Evolutionary conservation across 139 green algal genomes (phyloP).

Genomic region (Chara braunii): DNA sequence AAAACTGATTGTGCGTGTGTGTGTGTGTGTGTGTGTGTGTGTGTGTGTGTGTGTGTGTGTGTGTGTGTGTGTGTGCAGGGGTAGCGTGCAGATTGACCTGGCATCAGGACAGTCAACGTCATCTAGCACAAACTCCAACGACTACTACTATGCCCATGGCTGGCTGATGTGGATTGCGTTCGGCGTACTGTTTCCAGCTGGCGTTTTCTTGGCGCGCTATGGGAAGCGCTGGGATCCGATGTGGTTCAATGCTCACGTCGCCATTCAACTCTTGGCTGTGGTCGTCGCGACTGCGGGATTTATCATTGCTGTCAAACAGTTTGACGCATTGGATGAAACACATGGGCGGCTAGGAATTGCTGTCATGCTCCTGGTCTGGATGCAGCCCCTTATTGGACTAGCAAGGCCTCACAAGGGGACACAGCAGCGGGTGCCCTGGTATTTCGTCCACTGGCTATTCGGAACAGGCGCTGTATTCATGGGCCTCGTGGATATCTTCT

Average conservation of each 20-base stretch:
- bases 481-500: slow-evolving; percentile 16
- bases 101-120: too few species aligned
- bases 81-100: too few species aligned
- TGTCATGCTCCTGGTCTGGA: slow-evolving; percentile 4
- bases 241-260: slow-evolving; percentile 15
- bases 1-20: too few species aligned
- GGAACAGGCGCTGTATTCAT: slow-evolving; percentile 1
- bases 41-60: too few species aligned
- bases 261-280: not conserved
- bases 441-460: slow-evolving; percentile 7
- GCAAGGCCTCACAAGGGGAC: slow-evolving; percentile 3
- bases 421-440: slow-evolving; percentile 2
- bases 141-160: not conserved
- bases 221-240: not conserved
- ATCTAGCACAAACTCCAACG: too few species aligned
- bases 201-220: not conserved
- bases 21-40: too few species aligned
- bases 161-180: not conserved
- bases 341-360: slow-evolving; percentile 5
- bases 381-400: slow-evolving; percentile 14
- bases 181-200: not conserved
- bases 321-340: not conserved
- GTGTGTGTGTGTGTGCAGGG: too few species aligned
- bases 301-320: slow-evolving; percentile 3
- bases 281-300: not conserved